Conservation (phyloP, 108 stramenopile genomes). For the Seminavis robusta region DNA sequence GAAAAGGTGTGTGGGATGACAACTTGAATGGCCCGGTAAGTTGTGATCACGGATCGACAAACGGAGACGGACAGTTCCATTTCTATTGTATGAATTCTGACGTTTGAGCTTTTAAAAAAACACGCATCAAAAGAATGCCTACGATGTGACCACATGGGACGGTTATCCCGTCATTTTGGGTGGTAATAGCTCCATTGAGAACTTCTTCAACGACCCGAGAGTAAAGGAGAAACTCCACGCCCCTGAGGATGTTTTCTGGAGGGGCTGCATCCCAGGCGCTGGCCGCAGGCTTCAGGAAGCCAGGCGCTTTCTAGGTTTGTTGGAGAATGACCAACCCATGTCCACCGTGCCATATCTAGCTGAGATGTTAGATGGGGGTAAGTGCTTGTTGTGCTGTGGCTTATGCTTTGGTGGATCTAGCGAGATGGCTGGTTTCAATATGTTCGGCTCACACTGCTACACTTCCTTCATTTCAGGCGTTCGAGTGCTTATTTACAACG, state of each 20-base stretch:
- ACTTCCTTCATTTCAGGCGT: too few species aligned
- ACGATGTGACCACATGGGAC: slow-evolving; percentile 70
- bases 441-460: too few species aligned
- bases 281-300: slow-evolving; percentile 49
- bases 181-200: slow-evolving; percentile 5
- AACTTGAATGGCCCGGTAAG: too few species aligned
- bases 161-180: slow-evolving; percentile 25
- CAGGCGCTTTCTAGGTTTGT: slow-evolving; percentile 20
- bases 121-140: slow-evolving; percentile 43
- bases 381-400: too few species aligned
- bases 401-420: too few species aligned
- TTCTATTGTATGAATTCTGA: too few species aligned
- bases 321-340: slow-evolving; percentile 55
- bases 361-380: slow-evolving; percentile 67
- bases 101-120: too few species aligned
- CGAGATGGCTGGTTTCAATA: too few species aligned
- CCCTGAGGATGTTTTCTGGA: slow-evolving; percentile 25
- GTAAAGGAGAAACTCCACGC: slow-evolving; percentile 58
- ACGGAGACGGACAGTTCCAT: too few species aligned
- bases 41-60: too few species aligned
- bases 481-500: slow-evolving; percentile 65
- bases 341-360: slow-evolving; percentile 65
- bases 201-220: slow-evolving; percentile 55
- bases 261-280: slow-evolving; percentile 55
- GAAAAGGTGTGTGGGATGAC: too few species aligned